phyloP scores from a whole-genome alignment of 768 basidiomycete genomes.

The Neoboletus subvelutipes region DNA sequence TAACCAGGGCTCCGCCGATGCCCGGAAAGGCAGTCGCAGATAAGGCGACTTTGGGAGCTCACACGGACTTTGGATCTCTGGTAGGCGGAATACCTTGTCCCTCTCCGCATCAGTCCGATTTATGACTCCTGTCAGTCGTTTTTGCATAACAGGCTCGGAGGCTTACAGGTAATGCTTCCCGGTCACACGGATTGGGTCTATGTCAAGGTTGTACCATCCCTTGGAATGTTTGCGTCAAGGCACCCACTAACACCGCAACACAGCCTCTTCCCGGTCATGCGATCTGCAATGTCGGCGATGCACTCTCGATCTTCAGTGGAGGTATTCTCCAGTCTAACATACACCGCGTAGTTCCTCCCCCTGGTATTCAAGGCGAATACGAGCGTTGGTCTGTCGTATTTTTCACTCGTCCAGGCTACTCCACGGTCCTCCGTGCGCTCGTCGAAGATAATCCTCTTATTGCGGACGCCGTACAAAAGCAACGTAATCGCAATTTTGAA shows the following conservation, averaged over 20 bases:
- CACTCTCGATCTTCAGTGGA: slow-evolving; percentile 62
- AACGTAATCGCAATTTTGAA: slow-evolving; percentile 38
- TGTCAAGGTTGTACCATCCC: slow-evolving; percentile 44
- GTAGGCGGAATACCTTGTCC: slow-evolving; percentile 33
- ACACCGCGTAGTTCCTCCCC: slow-evolving; percentile 64
- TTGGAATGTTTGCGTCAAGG: neutral
- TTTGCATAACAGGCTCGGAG: slow-evolving; percentile 68
- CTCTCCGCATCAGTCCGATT: neutral
- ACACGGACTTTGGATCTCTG: slow-evolving; percentile 75
- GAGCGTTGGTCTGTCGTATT: slow-evolving; percentile 69
- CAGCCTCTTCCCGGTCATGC: no score
- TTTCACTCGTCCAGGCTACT: no score
- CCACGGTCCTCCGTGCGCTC: slow-evolving; percentile 55
- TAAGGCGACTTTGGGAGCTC: slow-evolving; percentile 54
- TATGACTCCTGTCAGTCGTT: slow-evolving; percentile 44
- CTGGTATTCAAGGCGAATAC: slow-evolving; percentile 49
- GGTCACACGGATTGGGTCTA: no score
- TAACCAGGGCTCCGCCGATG: slow-evolving; percentile 49
- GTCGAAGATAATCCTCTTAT: slow-evolving; percentile 51
- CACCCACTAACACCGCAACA: neutral
- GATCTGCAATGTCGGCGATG: slow-evolving; percentile 66
- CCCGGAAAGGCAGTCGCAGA: slow-evolving; percentile 27
- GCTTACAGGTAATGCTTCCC: slow-evolving; percentile 65
- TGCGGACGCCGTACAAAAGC: slow-evolving; percentile 39
- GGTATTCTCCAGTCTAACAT: no score